Evolutionary conservation across 805 yeast genomes (phyloP), one percentile per base, ranked within the genome.

Genomic region (Monosporozyma solicola): DNA sequence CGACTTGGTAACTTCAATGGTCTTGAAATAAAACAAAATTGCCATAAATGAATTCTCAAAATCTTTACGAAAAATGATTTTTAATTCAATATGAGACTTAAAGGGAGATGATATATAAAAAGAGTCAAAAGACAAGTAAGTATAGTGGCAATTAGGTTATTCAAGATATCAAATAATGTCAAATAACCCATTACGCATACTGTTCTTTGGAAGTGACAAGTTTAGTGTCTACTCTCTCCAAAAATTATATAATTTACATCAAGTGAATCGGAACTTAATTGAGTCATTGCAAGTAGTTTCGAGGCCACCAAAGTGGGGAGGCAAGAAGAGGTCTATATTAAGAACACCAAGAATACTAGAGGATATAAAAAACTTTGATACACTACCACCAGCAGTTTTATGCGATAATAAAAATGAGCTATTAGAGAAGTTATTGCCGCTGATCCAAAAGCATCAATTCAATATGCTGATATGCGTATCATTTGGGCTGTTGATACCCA

Each of bases 391-490:
- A 39, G 4, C 47, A 1, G 59, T 47, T 54, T 16, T 45, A 31
- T 66, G 60, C 50, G 66, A 66, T 58, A 63, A 63, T 3, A 54
- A 53, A 45, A 45, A 55, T 8, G 57, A 54, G n/a, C 45, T 60
- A 57, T 33, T 57, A 20, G 55, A 50, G 5, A 47, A 56, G 20
- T 22, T 55, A 33, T 10, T 20, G 10, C 53, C 56, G n/a, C 25
- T 49, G 24, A 49, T 51, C 20, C 47, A 15, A 31, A 57, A 0
- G 48, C 55, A 0, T 53, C 64, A 1, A 52, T 65, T 2, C 84
- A 77, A 65, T 56, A 64, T 90, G 57, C 84, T 90, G 0, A 74
- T 94, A n/a, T 97, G 98, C 0, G 97, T 90, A 1, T 89, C 97
- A 0, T 94, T 82, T 66, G 99, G 98, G 0, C 75, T 75, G 50